Conservation (phyloP, 352 stramenopile species). For the Pythium monospermum region DNA sequence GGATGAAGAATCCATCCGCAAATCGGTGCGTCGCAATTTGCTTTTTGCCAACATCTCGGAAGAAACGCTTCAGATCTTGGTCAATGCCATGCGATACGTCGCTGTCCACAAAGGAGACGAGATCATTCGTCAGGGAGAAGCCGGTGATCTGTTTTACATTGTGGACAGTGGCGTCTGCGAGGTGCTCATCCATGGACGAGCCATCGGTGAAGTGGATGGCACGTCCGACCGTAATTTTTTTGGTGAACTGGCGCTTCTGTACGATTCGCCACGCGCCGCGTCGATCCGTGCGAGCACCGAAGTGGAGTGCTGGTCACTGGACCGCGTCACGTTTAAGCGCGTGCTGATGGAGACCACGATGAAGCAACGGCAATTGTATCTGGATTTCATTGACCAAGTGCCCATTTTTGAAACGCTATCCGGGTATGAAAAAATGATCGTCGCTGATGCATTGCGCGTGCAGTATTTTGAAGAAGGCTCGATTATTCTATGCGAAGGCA, state of each 20-base stretch:
- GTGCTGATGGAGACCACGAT: conserved; percentile 69
- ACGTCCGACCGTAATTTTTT: conserved; percentile 77
- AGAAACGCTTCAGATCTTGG: conserved; percentile 55
- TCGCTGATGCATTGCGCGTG: conserved; percentile 63
- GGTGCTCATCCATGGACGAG: conserved; percentile 49
- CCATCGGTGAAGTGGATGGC: conserved; percentile 49
- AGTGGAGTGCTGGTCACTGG: conserved; percentile 86
- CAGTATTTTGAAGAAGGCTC: conserved; percentile 40
- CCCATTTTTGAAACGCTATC: conserved; percentile 76
- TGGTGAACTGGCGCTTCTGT: conserved; percentile 92
- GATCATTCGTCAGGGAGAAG: conserved; percentile 71
- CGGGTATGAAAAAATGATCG: conserved; percentile 63
- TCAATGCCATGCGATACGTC: conserved; percentile 71
- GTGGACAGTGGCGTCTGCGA: conserved; percentile 84
- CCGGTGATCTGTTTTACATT: conserved; percentile 90
- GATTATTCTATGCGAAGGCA: conserved; percentile 46
- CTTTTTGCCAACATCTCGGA: conserved; percentile 66
- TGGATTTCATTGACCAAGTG: conserved; percentile 59
- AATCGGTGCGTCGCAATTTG: conserved; percentile 53
- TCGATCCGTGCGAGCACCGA: conserved; percentile 65
- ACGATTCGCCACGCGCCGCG: conserved; percentile 85
- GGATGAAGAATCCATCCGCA: conserved; percentile 48
- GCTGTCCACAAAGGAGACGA: conserved; percentile 32
- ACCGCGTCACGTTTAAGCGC: conserved; percentile 69
- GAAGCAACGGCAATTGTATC: conserved; percentile 49